Percentiles rank a stretch among this genome's conserved stretches.
These are phyloP conservation scores for Glarea lozoyensis DNA, from an alignment of 495 filamentous ascomycete genomes.

Conservation along the genomic window DNA sequence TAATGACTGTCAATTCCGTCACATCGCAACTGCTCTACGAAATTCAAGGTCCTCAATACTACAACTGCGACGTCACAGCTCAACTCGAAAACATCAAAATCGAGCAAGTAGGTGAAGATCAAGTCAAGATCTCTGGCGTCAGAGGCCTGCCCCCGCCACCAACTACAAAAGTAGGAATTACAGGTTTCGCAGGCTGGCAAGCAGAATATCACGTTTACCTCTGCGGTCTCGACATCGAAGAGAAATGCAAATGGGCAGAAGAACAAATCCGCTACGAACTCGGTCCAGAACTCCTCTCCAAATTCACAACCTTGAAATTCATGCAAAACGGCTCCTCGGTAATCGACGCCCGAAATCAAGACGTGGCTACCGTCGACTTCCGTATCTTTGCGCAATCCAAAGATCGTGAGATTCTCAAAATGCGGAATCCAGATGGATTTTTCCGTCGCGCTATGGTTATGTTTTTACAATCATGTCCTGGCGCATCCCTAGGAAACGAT, in stretches of 20 bases:
- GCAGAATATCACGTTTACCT: constrained; percentile 13
- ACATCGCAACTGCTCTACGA: constrained; percentile 51
- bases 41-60: constrained; percentile 50
- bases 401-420: neutral
- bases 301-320: constrained; percentile 20
- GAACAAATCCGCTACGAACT: constrained; percentile 1
- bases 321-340: constrained; percentile 21
- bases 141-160: constrained; percentile 36
- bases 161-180: constrained; percentile 11
- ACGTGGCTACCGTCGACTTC: constrained; percentile 30
- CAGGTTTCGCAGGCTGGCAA: constrained; percentile 4
- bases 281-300: neutral
- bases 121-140: constrained; percentile 35
- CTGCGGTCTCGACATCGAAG: constrained; percentile 19
- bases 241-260: constrained; percentile 12
- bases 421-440: constrained; percentile 22
- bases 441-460: constrained; percentile 19
- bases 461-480: constrained; percentile 22
- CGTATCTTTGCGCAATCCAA: constrained; percentile 25
- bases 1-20: constrained; percentile 37
- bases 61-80: constrained; percentile 49
- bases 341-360: constrained; percentile 23
- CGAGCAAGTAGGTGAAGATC: constrained; percentile 31
- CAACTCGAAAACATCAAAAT: constrained; percentile 36
- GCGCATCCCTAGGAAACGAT: constrained; percentile 27